Percentiles rank a stretch among this genome's conserved stretches.
phyloP scores from a whole-genome alignment of 768 basidiomycete species.

The Lentinus tigrinus region DNA sequence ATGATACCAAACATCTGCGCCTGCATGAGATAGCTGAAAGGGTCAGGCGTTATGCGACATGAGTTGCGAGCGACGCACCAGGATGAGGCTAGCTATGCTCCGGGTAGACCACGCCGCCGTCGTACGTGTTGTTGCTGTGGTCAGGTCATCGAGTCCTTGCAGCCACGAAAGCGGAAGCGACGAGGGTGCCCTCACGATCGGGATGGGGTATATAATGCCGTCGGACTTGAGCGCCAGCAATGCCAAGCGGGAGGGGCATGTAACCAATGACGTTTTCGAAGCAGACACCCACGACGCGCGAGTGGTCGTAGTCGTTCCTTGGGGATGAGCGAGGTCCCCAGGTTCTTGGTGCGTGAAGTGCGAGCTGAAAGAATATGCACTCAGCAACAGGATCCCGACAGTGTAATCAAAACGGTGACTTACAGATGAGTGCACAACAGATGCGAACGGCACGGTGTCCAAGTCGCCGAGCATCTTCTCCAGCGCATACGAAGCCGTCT shows the following conservation, averaged over 20 bases:
- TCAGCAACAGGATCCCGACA: not conserved
- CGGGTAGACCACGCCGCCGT: too few species aligned
- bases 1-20: too few species aligned
- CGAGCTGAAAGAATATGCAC: slow-evolving; percentile 53
- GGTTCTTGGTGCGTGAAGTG: slow-evolving; percentile 75
- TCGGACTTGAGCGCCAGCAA: slow-evolving; percentile 92
- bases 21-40: too few species aligned
- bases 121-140: too few species aligned
- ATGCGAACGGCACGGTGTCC: slow-evolving; percentile 85
- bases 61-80: too few species aligned
- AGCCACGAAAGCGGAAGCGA: slow-evolving; percentile 95
- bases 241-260: slow-evolving; percentile 93
- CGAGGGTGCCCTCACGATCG: slow-evolving; percentile 99
- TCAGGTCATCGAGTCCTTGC: too few species aligned
- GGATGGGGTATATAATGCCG: slow-evolving; percentile 80
- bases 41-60: too few species aligned
- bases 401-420: slow-evolving; percentile 33
- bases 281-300: slow-evolving; percentile 91
- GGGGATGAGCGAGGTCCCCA: slow-evolving; percentile 84
- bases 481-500: slow-evolving; percentile 91
- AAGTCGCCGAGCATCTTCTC: slow-evolving; percentile 92
- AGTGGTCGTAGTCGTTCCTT: slow-evolving; percentile 88
- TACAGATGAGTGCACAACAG: slow-evolving; percentile 87
- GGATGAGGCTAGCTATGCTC: too few species aligned
- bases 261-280: slow-evolving; percentile 99